Conservation (phyloP, 2,329 filamentous ascomycete species). For the Camillea tinctor region DNA sequence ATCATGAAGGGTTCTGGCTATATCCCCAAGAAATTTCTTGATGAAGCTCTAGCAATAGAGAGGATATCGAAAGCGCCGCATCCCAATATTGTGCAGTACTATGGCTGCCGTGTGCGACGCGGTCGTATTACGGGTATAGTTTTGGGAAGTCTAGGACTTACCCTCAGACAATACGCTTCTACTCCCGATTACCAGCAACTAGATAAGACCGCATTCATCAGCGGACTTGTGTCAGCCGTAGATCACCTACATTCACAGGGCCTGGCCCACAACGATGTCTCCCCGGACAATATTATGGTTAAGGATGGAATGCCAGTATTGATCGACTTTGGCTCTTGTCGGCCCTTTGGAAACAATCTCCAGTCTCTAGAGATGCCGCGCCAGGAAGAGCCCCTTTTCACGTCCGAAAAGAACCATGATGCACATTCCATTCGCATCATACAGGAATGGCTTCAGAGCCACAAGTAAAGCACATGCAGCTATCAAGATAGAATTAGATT, state of each 20-base stretch:
- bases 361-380: slow-evolving; percentile 7
- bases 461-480: too few relatives aligned
- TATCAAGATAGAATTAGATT: too few relatives aligned
- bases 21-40: slow-evolving; percentile 4
- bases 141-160: slow-evolving; percentile 7
- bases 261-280: slow-evolving; percentile 30
- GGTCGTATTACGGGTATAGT: slow-evolving; percentile 9
- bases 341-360: slow-evolving; percentile 5
- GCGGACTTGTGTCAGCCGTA: slow-evolving; percentile 23
- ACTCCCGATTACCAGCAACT: slow-evolving; percentile 3
- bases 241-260: slow-evolving; percentile 25
- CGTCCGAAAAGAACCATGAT: slow-evolving; percentile 12
- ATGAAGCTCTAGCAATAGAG: slow-evolving; percentile 9
- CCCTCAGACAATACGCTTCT: slow-evolving; percentile 5
- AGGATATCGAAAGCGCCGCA: slow-evolving; percentile 6
- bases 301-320: slow-evolving; percentile 23
- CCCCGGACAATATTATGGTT: slow-evolving; percentile 28
- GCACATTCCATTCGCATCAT: slow-evolving; percentile 7
- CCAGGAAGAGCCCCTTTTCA: slow-evolving; percentile 8
- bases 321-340: slow-evolving; percentile 25
- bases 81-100: slow-evolving; percentile 11
- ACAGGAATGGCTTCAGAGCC: slow-evolving; percentile 3
- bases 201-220: slow-evolving; percentile 5
- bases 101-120: slow-evolving; percentile 8
- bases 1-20: slow-evolving; percentile 5